Evolutionary conservation across 176 grass and related monocot species (phyloP).

Genomic region (Secale cereale): DNA sequence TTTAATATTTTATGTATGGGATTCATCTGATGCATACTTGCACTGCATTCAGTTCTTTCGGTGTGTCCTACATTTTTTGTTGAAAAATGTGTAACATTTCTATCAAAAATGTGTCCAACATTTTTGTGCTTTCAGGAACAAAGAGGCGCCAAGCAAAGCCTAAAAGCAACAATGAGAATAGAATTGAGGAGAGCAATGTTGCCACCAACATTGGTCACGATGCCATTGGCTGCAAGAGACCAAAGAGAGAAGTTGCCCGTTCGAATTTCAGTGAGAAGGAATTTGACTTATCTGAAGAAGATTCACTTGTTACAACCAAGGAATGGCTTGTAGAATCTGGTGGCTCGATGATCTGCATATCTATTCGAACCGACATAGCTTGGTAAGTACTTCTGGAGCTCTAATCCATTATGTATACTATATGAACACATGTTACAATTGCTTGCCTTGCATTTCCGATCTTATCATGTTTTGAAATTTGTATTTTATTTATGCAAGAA

Average conservation of each 20-base stretch:
- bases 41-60: conserved; percentile 14
- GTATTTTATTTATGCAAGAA: background rate
- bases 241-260: conserved; percentile 52
- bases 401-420: background rate
- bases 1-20: background rate
- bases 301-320: conserved; percentile 49
- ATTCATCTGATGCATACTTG: background rate
- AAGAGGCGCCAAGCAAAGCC: conserved; percentile 19
- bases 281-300: conserved; percentile 48
- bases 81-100: background rate
- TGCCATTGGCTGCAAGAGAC: conserved; percentile 36
- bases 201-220: conserved; percentile 21
- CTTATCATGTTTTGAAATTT: background rate
- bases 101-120: background rate
- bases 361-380: conserved; percentile 58
- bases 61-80: background rate
- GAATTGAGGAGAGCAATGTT: background rate
- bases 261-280: conserved; percentile 68
- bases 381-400: conserved; percentile 35
- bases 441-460: background rate
- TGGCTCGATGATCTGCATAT: conserved; percentile 49
- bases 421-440: background rate
- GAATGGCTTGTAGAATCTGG: conserved; percentile 82
- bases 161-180: background rate
- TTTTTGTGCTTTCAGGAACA: conserved; percentile 38